Base-by-base conservation (phyloP, 108 stramenopile genomes). In the Nitzschia palea region DNA sequence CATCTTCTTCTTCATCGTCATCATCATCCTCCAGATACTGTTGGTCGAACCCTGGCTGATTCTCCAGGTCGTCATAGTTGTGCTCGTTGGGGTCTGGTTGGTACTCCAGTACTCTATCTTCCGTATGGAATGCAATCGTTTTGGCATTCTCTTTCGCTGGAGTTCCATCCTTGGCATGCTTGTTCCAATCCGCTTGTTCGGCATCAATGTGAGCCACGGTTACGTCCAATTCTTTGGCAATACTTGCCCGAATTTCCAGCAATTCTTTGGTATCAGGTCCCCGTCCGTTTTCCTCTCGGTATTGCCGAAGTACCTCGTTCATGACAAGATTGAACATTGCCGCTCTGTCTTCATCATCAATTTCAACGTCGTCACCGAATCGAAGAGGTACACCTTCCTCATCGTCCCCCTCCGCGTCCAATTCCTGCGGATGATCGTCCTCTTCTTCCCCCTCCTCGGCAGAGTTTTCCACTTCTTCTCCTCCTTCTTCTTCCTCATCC, bases 301-400 rank as follows among this genome's bases (percentile, higher is more conserved):
- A 94, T 56, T 82, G 73, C 28, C 85, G 77, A 17, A 94, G 58
- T 9, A 94, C 76, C 62, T 89, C 86, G 20, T 77, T 77, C 48
- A 94, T 74, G 10, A 94, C 80, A 45, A 94, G 63, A 60, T 94
- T 94, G 81, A 94, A 86, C 88, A 94, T 87, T 55, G 84, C 86
- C 6, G 66, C 51, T 68, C 81, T 78, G 52, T 80, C 83, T 53
- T 84, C 85, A 17, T 90, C 85, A 42, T 84, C 80, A 9, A 67
- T 68, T 26, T 76, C 68, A 27, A 70, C 78, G 17, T 62, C 55
- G 4, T 70, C 71, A 9, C 34, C 50, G 10, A 73, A 44, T 27
- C 62, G 58, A 10, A 52, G 51, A 2, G 47, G 31, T 25, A 25
- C 20, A 17, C 29, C 56, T 44, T 66, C 75, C 44, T 73, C 81